Evolutionary conservation across 2,329 filamentous ascomycete genomes (phyloP), one percentile per base, ranked within the genome.

Genomic region (Coniochaeta ligniaria): DNA sequence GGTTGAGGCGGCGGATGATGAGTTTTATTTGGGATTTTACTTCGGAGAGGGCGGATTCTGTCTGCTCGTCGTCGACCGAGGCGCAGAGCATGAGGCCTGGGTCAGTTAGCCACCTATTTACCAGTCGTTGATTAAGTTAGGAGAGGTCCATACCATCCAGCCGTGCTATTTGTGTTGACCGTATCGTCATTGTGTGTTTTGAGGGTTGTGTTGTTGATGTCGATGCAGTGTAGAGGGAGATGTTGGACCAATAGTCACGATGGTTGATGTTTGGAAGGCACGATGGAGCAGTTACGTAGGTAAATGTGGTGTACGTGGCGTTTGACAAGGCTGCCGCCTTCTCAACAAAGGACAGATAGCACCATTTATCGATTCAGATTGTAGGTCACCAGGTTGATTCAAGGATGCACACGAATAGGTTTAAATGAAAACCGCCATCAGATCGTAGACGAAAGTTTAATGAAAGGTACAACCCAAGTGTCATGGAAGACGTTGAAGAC

Each of bases 11-110:
- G 70, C 93, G 90, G 67, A 97, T 86, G 72, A 99, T 86, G 74
- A 96, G 88, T 76, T 96, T 96, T 60, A 92, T 87, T 74, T 98
- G 93, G 64, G 83, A 82, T 77, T 98, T 98, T 78, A 96, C 89
- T 74, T 98, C 92, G 67, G 84, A 80, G 68, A 98, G 86, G 70
- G 92, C 84, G 66, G 85, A 78, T 72, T 94, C 89, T 66, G 88
- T 84, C 80, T 86, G 56, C 71, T 92, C 90, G 73, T 97, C 92
- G 75, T 98, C 95, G 69, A 96, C 91, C 2, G 93, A 96, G 62
- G 94, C 94, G 72, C 92, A 94, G 67, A 99, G 85, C 83, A 96
- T 93, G 66, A 98, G 85, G 83, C 94, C 93, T 96, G 35, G 28
- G 28, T 5, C 12, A 11, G 35, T 36, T 36, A 36, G 35, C 35